Base-by-base conservation (phyloP, 306 rosid genomes). In the Purshia tridentata region DNA sequence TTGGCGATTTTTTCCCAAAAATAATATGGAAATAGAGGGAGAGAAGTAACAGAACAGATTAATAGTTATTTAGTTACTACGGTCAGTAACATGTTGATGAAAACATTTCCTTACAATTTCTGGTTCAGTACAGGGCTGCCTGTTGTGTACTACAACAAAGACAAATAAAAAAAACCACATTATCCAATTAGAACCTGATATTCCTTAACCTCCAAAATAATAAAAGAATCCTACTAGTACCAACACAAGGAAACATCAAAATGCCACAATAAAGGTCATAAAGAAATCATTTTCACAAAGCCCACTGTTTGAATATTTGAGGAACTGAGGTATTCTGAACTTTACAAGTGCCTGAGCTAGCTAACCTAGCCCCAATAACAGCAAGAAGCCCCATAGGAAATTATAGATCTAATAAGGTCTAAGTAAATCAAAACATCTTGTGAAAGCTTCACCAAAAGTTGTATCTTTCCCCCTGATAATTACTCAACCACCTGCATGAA, bases 321-420 rank as follows among this genome's bases (percentile, higher is more conserved):
- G 13, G 18, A 22, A 61, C 41, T 9, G 12, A 62, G 69, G 37
- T 62, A 29, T 29, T 64, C 62, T 37, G 59, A 71, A 64, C 72
- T 64, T 72, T 66, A 72, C 69, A 78, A 48, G 66, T 64, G 69
- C 69, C 62, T 56, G 75, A 78, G 57, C 73, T 46, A 65, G 56
- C 60, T 64, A 78, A 72, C 78, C 82, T 65, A 46, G 58, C 71
- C 56, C 67, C 46, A 54, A 45, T 56, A 29, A 70, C 44, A 41
- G 39, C 51, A 51, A 44, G 67, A 53, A 23, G 14, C 41, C 60
- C 63, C 65, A 23, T 19, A 23, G n/a, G 69, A 40, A 45, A n/a
- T 37, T 56, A 53, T 14, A 54, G 23, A 40, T 55, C 37, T 45
- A 20, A 12, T 12, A 50, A 48, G 71, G 71, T 47, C 39, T 19